Conservation (phyloP, 1,284 basidiomycete species). For the Moesziomyces sp. region DNA sequence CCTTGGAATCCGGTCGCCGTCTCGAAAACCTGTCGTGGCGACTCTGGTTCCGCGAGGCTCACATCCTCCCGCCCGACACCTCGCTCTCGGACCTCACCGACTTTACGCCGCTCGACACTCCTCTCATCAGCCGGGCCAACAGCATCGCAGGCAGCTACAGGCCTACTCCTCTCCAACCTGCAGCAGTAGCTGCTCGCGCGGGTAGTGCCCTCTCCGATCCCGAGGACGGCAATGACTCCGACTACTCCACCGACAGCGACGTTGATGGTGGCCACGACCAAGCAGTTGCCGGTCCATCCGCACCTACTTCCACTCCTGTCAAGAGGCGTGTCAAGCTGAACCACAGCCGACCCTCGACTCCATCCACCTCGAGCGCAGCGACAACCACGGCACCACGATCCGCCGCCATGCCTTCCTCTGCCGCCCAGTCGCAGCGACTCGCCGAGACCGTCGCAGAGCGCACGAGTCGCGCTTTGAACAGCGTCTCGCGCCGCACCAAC, state of each 20-base stretch:
- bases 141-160: conserved; percentile 50
- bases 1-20: conserved; percentile 78
- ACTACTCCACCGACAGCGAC: conserved; percentile 39
- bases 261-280: background rate
- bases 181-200: conserved; percentile 14
- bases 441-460: conserved; percentile 35
- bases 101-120: conserved; percentile 53
- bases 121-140: conserved; percentile 50
- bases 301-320: conserved; percentile 19
- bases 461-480: conserved; percentile 22
- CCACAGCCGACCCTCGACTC: conserved; percentile 12
- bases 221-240: conserved; percentile 43
- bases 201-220: conserved; percentile 46
- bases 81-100: conserved; percentile 55
- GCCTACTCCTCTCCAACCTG: conserved; percentile 16
- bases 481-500: conserved; percentile 32
- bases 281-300: conserved; percentile 17
- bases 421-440: conserved; percentile 12
- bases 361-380: conserved; percentile 15
- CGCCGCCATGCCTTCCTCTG: conserved; percentile 8
- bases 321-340: conserved; percentile 27
- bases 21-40: conserved; percentile 88
- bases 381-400: conserved; percentile 10
- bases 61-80: conserved; percentile 56
- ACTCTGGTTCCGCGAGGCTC: conserved; percentile 78